Conservation (phyloP, 352 stramenopile genomes). For the Ophiocytium majus region DNA sequence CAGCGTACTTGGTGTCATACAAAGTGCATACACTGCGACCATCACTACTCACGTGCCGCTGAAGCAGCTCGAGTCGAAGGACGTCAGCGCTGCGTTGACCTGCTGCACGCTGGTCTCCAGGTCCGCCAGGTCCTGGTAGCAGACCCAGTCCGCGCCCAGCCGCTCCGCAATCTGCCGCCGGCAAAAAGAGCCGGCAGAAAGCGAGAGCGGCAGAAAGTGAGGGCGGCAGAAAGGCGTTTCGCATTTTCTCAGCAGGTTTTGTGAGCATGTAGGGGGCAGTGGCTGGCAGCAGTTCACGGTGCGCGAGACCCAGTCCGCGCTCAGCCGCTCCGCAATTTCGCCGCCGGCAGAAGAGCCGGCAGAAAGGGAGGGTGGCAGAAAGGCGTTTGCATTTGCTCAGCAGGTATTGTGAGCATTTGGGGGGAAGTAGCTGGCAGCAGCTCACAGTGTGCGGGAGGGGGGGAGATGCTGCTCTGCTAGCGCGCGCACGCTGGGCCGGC, state of each 20-base stretch:
- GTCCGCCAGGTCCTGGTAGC: slow-evolving; percentile 71
- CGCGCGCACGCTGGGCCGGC: no score
- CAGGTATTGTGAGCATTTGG: no score
- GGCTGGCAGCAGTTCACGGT: no score
- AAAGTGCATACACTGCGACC: neutral
- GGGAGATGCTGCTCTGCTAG: no score
- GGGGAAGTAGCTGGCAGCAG: no score
- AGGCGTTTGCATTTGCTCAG: no score
- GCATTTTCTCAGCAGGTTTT: no score
- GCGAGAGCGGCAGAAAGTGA: neutral
- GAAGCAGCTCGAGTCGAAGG: slow-evolving; percentile 96
- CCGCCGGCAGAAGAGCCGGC: no score
- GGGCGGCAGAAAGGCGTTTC: no score
- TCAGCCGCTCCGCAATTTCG: neutral
- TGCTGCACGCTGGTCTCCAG: slow-evolving; percentile 46
- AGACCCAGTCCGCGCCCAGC: slow-evolving; percentile 84
- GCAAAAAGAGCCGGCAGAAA: neutral
- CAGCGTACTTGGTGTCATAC: neutral
- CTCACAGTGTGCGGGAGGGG: no score
- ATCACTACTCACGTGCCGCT: slow-evolving; percentile 65
- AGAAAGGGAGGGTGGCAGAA: neutral
- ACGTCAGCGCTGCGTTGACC: slow-evolving; percentile 58
- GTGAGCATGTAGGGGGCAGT: no score
- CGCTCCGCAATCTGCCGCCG: slow-evolving; percentile 58
- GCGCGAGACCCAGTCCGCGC: neutral